Evolutionary conservation across 2,329 filamentous ascomycete genomes (phyloP), one percentile per base, ranked within the genome.

Genomic region (Cordyceps pruinosa): DNA sequence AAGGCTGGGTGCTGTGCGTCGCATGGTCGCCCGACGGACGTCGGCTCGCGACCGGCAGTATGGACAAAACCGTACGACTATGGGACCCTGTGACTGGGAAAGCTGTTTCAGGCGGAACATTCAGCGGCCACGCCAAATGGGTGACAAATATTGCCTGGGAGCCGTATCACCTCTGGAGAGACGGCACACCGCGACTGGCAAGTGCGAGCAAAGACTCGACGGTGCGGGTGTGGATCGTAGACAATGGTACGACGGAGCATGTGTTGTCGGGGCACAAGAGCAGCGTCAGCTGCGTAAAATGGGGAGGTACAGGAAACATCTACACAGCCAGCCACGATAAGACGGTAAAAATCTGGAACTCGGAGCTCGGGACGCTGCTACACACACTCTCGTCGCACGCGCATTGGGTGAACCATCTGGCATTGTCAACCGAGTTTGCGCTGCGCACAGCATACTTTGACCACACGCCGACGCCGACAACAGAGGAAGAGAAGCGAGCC

Each of bases 401-500:
- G 0, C 94, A 97, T 69, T 96, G 93, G 84, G 89, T 99, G 30
- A 99, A 99, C 69, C 90, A 97, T 67, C 81, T 99, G 23, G 91
- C 94, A 0, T 80, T 99, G 5, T 97, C 91, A 0, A 97, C 91
- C 4, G 94, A 97, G 66, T 94, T 92, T 66, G 91, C 88, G 2
- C 77, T 97, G 35, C 83, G 91, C 50, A 97, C 92, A 0, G 87
- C 83, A 1, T 99, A 87, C 73, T 88, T 89, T 67, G 93, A 97
- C 66, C 91, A 97, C 70, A 85, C 85, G 61, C 76, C 75, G 7
- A 76, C 88, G 0, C 92, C 92, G 0, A 73, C 76, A 0, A 83
- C 83, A 0, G 83, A 85, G 1, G 86, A 88, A 61, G 89, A 81
- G 47, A 92, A 88, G 72, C 75, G 86, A 17, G 76, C 78, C 7